phyloP scores from a whole-genome alignment of 441 rosid species.

The Codiaeum variegatum region DNA sequence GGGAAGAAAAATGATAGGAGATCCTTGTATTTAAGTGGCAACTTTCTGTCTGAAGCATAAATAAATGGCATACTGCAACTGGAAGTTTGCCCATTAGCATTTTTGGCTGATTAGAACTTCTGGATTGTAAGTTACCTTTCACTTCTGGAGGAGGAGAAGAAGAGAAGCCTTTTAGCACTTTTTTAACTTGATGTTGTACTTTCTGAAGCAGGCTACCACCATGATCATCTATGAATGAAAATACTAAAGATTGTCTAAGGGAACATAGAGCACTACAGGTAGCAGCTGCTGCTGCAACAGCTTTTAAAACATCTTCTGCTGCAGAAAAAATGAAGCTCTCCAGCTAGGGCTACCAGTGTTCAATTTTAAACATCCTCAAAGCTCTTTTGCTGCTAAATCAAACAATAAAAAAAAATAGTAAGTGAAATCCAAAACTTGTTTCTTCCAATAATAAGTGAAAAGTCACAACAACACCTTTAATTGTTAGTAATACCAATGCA shows the following conservation, averaged over 20 bases:
- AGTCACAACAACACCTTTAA: too few species aligned
- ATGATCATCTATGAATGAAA: slow-evolving; percentile 60
- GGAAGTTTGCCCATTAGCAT: slow-evolving; percentile 91
- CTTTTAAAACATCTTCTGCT: slow-evolving; percentile 77
- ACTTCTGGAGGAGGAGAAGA: slow-evolving; percentile 58
- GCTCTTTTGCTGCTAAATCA: slow-evolving; percentile 30
- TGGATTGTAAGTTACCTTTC: slow-evolving; percentile 65
- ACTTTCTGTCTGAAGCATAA: slow-evolving; percentile 82
- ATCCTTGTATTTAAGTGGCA: slow-evolving; percentile 81
- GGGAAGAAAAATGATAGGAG: slow-evolving; percentile 95
- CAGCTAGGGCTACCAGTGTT: slow-evolving; percentile 78
- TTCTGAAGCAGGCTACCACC: slow-evolving; percentile 66
- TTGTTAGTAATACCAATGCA: too few species aligned
- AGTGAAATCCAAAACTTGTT: too few species aligned
- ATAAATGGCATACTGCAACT: slow-evolving; percentile 80
- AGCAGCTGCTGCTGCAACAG: slow-evolving; percentile 69
- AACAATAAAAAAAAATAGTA: slow-evolving; percentile 1
- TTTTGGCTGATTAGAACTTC: slow-evolving; percentile 94
- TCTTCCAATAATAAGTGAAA: too few species aligned
- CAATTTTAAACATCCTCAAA: slow-evolving; percentile 54
- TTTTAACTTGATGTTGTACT: slow-evolving; percentile 61
- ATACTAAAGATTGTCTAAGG: slow-evolving; percentile 77
- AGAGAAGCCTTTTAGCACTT: slow-evolving; percentile 65
- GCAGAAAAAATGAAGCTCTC: slow-evolving; percentile 71
- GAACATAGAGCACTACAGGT: slow-evolving; percentile 65